phyloP scores from a whole-genome alignment of 129 eudicot species.

The Lactuca sativa region DNA sequence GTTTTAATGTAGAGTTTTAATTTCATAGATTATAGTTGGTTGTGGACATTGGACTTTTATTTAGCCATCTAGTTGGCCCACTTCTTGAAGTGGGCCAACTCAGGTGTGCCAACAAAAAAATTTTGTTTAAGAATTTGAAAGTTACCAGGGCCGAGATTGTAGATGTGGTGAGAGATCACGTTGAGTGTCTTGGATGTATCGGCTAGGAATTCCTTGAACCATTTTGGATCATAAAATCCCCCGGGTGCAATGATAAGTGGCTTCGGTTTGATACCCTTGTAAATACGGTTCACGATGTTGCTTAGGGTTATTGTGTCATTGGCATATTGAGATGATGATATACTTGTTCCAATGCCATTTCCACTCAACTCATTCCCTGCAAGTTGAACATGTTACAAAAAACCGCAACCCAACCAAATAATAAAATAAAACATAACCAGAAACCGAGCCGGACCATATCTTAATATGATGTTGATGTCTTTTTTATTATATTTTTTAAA shows the following conservation, averaged over 20 bases:
- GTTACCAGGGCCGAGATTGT: constrained; percentile 85
- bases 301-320: constrained; percentile 41
- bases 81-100: no score
- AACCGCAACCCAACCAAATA: no score
- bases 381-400: not conserved
- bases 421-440: no score
- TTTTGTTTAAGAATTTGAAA: not conserved
- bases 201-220: constrained; percentile 54
- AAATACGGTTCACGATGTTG: constrained; percentile 45
- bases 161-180: constrained; percentile 71
- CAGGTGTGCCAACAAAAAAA: no score
- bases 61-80: no score
- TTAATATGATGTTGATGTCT: no score
- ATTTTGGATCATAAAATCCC: constrained; percentile 58
- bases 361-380: constrained; percentile 85
- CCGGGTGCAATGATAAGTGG: constrained; percentile 78
- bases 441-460: no score
- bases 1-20: no score
- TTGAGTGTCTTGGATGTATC: constrained; percentile 48
- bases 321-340: constrained; percentile 63
- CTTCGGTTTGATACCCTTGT: constrained; percentile 43
- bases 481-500: no score
- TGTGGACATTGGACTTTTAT: no score
- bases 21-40: no score
- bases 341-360: constrained; percentile 65